phyloP scores from a whole-genome alignment of 2,329 filamentous ascomycete species.

The Conoideocrella luteorostrata region DNA sequence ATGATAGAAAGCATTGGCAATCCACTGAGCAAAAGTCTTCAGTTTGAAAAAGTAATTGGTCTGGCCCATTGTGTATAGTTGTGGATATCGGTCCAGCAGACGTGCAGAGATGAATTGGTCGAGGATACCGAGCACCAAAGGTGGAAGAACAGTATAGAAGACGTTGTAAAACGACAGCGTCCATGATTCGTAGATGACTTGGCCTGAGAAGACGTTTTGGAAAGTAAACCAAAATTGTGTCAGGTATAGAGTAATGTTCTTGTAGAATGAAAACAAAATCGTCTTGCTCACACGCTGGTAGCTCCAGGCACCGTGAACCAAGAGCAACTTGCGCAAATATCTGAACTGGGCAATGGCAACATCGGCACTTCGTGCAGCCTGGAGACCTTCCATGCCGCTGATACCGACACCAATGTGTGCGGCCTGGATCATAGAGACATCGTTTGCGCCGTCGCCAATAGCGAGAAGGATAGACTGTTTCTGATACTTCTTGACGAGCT shows the following conservation, averaged over 20 bases:
- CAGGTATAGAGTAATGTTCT: slow-evolving; percentile 98
- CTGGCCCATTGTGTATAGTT: slow-evolving; percentile 89
- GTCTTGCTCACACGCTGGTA: slow-evolving; percentile 96
- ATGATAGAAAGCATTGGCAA: slow-evolving; percentile 91
- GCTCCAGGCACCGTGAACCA: slow-evolving; percentile 96
- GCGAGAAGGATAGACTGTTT: slow-evolving; percentile 87
- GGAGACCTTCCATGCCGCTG: slow-evolving; percentile 91
- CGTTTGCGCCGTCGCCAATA: slow-evolving; percentile 95
- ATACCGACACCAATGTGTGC: slow-evolving; percentile 98
- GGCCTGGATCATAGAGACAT: slow-evolving; percentile 99
- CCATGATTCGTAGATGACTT: slow-evolving; percentile 99
- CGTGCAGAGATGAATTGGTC: slow-evolving; percentile 97
- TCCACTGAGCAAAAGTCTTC: slow-evolving; percentile 89
- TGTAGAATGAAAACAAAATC: slow-evolving; percentile 98
- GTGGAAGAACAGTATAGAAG: slow-evolving; percentile 90
- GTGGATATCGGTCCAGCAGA: slow-evolving; percentile 88
- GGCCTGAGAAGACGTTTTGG: slow-evolving; percentile 95
- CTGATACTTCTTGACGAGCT: slow-evolving; percentile 89
- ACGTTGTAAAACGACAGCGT: slow-evolving; percentile 99
- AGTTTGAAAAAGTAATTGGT: slow-evolving; percentile 89
- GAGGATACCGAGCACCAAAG: slow-evolving; percentile 89
- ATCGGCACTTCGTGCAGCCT: slow-evolving; percentile 91
- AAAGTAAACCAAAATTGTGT: slow-evolving; percentile 99
- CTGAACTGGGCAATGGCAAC: slow-evolving; percentile 95
- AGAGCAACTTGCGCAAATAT: slow-evolving; percentile 83